Conservation (phyloP, 768 basidiomycete species). For the Boletus sp. region DNA sequence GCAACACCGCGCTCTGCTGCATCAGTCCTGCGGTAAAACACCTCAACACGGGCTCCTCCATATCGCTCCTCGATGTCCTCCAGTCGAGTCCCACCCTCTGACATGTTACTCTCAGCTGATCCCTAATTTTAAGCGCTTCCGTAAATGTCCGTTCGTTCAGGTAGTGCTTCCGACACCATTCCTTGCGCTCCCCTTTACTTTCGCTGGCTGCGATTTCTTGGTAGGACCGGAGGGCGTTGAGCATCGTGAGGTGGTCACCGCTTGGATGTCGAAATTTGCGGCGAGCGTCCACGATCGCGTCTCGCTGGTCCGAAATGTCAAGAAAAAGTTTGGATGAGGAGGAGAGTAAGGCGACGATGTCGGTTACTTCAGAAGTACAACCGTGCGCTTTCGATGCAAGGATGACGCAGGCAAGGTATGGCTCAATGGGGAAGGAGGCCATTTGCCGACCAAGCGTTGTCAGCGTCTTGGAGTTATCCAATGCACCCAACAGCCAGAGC, state of each 20-base stretch:
- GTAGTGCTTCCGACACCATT: conserved; percentile 85
- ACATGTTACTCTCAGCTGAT: conserved; percentile 72
- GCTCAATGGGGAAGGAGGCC: conserved; percentile 92
- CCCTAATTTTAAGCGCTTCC: conserved; percentile 75
- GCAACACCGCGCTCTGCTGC: conserved; percentile 79
- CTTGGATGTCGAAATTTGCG: conserved; percentile 76
- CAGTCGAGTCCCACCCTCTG: conserved; percentile 58
- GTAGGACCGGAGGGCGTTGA: conserved; percentile 83
- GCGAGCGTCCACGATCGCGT: conserved; percentile 65
- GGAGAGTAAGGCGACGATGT: conserved; percentile 81
- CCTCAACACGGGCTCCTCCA: conserved; percentile 64
- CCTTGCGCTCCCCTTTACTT: conserved; percentile 45
- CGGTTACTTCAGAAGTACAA: conserved; percentile 77
- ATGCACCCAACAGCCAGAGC: conserved; percentile 76
- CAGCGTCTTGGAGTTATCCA: conserved; percentile 61
- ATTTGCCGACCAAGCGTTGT: conserved; percentile 78
- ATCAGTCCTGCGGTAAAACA: conserved; percentile 75
- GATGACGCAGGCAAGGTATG: conserved; percentile 71
- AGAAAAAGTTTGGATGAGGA: conserved; percentile 79
- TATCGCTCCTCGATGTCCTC: conserved; percentile 54
- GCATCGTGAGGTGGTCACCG: conserved; percentile 88
- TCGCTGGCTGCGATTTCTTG: conserved; percentile 57
- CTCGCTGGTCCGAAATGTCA: conserved; percentile 72
- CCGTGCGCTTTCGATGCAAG: conserved; percentile 70
- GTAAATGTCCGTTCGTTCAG: conserved; percentile 78